A percentile compares a stretch with the other conserved stretches of the same genome.
phyloP scores from a whole-genome alignment of 352 stramenopile genomes.

The Phytophthora cryptogea region DNA sequence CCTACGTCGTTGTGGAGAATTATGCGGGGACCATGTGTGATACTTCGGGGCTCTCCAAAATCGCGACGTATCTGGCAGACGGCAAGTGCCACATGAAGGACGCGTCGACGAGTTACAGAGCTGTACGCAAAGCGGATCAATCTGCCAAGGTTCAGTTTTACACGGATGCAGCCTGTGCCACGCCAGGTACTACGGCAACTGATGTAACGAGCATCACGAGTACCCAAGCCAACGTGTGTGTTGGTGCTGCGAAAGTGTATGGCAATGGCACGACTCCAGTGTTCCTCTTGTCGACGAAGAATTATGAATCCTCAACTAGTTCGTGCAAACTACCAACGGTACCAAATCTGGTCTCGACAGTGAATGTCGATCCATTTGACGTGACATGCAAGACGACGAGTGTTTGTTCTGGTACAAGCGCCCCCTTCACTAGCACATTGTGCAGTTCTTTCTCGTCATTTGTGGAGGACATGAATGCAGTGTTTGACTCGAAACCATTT shows the following conservation, averaged over 20 bases:
- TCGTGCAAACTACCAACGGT: not conserved
- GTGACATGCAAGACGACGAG: not conserved
- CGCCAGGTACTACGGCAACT: not conserved
- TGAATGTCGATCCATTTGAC: not conserved
- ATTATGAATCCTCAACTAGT: not conserved
- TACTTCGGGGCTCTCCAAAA: not conserved
- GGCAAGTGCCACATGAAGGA: constrained; percentile 17
- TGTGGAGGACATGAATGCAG: not conserved
- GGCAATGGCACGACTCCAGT: not conserved
- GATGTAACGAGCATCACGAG: not conserved
- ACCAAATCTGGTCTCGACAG: not conserved
- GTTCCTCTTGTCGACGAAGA: not conserved
- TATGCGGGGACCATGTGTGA: not conserved
- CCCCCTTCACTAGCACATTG: not conserved
- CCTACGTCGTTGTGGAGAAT: constrained; percentile 12
- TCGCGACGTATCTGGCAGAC: constrained; percentile 16
- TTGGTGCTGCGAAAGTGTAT: not conserved
- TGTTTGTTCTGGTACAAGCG: not conserved
- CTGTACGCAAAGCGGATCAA: not conserved
- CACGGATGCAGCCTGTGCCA: not conserved
- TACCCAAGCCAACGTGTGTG: not conserved
- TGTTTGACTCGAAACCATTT: not conserved
- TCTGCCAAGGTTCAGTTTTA: not conserved
- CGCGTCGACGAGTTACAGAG: constrained; percentile 2
- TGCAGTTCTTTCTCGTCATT: not conserved